Percentiles rank a stretch among this genome's conserved stretches.
Conservation (phyloP, 1,139 yeast genomes). For the Protomyces inouyei region DNA sequence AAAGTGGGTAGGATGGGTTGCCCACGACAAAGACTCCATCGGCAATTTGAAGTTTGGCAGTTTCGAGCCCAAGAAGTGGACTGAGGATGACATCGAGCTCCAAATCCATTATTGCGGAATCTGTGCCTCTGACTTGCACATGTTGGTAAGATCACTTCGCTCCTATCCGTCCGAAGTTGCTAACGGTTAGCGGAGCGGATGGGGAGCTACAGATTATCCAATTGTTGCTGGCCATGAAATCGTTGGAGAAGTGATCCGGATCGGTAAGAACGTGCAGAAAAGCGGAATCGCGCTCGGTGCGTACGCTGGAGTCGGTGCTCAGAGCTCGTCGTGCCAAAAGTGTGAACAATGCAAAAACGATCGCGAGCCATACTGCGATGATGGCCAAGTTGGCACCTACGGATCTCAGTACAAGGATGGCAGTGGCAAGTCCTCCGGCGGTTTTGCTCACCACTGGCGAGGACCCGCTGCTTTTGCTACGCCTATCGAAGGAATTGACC, state of each 20-base stretch:
- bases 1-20: constrained; percentile 30
- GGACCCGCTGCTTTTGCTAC: constrained; percentile 53
- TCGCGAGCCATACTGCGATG: constrained; percentile 51
- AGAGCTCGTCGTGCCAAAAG: constrained; percentile 46
- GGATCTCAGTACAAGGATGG: constrained; percentile 34
- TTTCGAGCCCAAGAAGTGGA: constrained; percentile 32
- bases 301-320: constrained; percentile 61
- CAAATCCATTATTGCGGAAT: constrained; percentile 44
- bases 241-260: constrained; percentile 50
- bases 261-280: constrained; percentile 52
- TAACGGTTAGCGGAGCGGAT: constrained; percentile 34
- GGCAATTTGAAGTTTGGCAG: constrained; percentile 32
- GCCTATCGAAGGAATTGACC: constrained; percentile 48
- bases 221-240: constrained; percentile 52
- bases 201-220: constrained; percentile 42
- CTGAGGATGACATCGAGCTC: constrained; percentile 34
- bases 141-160: constrained; percentile 34
- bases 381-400: constrained; percentile 45
- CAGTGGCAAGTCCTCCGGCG: constrained; percentile 48
- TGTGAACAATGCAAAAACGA: constrained; percentile 49
- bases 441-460: constrained; percentile 55
- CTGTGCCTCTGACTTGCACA: constrained; percentile 58
- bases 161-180: neutral
- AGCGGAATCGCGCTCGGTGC: constrained; percentile 55
- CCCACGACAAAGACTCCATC: constrained; percentile 32